phyloP scores from a whole-genome alignment of 2,329 filamentous ascomycete genomes.

The Fusarium gaditjirri region DNA sequence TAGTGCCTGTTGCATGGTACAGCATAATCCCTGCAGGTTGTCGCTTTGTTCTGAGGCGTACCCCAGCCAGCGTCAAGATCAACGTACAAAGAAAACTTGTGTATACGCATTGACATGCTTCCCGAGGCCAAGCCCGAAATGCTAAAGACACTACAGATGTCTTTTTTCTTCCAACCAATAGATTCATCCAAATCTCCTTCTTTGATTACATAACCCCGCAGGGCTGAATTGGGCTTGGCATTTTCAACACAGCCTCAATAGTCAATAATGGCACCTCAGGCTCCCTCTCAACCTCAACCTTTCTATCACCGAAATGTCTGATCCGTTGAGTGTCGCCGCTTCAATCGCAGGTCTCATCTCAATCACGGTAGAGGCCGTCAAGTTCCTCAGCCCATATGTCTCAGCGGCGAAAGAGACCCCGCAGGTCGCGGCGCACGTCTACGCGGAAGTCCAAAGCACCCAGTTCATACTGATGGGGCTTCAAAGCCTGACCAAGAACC shows the following conservation, averaged over 20 bases:
- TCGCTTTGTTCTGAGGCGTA: too few relatives aligned
- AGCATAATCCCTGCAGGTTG: too few relatives aligned
- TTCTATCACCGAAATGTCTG: neutral
- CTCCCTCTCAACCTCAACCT: neutral
- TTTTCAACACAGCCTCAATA: neutral
- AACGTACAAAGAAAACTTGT: neutral
- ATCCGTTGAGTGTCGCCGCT: constrained; percentile 19
- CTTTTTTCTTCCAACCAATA: neutral
- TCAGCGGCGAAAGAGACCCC: constrained; percentile 26
- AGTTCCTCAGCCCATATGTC: constrained; percentile 14
- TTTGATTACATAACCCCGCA: neutral
- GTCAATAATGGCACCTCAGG: neutral
- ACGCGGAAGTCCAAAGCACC: constrained; percentile 19
- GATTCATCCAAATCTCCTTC: fast-evolving
- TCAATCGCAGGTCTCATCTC: constrained; percentile 16
- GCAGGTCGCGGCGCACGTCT: constrained; percentile 6
- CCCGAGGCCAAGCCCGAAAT: fast-evolving
- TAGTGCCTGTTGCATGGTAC: too few relatives aligned
- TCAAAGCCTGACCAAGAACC: neutral
- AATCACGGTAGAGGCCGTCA: neutral
- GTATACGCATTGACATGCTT: fast-evolving
- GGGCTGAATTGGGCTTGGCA: neutral
- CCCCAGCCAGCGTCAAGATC: fast-evolving
- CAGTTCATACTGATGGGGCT: constrained; percentile 9
- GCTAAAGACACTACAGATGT: fast-evolving